Evolutionary conservation across 352 stramenopile species (phyloP).

Genomic region (Albugo laibachii): DNA sequence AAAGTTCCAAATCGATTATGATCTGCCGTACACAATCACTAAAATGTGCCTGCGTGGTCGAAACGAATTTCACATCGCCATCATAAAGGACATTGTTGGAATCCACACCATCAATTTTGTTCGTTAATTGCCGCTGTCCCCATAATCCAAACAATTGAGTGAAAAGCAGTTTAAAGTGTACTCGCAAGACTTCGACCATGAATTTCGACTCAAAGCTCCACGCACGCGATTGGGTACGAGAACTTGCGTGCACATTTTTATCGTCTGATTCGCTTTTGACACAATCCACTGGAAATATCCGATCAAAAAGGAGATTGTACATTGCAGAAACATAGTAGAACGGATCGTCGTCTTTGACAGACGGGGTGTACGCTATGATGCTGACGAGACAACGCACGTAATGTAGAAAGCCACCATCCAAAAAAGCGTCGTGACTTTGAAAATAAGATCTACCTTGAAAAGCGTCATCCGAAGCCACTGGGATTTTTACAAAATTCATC

Average conservation of each 20-base stretch:
- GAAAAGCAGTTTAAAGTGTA: slow-evolving; percentile 22
- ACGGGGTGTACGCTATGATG: slow-evolving; percentile 58
- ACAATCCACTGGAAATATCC: slow-evolving; percentile 7
- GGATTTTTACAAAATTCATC: neutral
- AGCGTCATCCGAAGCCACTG: slow-evolving; percentile 1
- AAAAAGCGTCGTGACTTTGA: slow-evolving; percentile 5
- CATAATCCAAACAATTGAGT: slow-evolving; percentile 38
- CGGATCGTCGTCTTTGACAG: slow-evolving; percentile 48
- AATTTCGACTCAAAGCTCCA: slow-evolving; percentile 3
- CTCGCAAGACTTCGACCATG: slow-evolving; percentile 8
- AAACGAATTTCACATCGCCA: slow-evolving; percentile 25
- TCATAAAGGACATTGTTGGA: slow-evolving; percentile 78
- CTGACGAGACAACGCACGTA: slow-evolving; percentile 14
- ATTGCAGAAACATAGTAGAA: slow-evolving; percentile 77
- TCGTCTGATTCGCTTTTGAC: slow-evolving; percentile 1
- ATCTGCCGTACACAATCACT: too few relatives aligned
- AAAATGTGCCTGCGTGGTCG: too few relatives aligned
- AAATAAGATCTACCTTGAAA: neutral
- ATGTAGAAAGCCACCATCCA: slow-evolving; percentile 12
- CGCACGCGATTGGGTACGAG: neutral
- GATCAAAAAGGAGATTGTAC: slow-evolving; percentile 41
- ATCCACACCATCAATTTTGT: slow-evolving; percentile 26
- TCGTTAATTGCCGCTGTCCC: slow-evolving; percentile 22
- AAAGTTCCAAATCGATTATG: too few relatives aligned
- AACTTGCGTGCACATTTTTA: neutral